Evolutionary conservation across 2,329 filamentous ascomycete species (phyloP).

Genomic region (Paecilomyces sp.): DNA sequence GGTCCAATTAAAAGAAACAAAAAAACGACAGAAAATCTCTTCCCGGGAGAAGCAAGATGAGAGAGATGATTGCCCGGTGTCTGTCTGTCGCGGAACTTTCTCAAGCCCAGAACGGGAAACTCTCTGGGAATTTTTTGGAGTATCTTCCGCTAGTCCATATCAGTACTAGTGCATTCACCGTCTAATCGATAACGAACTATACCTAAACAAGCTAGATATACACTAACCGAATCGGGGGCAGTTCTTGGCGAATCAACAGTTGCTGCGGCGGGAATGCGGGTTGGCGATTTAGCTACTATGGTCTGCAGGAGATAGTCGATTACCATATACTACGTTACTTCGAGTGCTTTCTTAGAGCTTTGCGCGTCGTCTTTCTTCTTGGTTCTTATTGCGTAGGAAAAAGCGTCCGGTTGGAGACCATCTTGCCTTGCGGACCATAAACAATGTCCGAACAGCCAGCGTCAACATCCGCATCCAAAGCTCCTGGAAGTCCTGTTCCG

Average conservation of each 20-base stretch:
- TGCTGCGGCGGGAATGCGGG: background rate
- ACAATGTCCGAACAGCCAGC: background rate
- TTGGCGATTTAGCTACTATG: background rate
- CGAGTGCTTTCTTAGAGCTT: slow-evolving; percentile 6
- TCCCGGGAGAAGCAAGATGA: background rate
- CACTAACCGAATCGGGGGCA: too few relatives aligned
- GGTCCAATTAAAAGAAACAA: slow-evolving; percentile 2
- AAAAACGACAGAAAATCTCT: slow-evolving; percentile 3
- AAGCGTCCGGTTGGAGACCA: background rate
- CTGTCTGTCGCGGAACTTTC: slow-evolving; percentile 6
- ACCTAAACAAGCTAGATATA: background rate
- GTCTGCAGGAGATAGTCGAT: background rate
- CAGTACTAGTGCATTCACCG: background rate
- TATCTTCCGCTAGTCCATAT: slow-evolving; percentile 11
- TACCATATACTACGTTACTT: background rate
- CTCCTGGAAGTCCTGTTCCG: background rate
- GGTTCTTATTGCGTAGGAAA: background rate
- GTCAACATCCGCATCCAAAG: background rate
- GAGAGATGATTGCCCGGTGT: background rate
- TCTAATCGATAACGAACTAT: background rate
- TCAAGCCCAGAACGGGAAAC: slow-evolving; percentile 1
- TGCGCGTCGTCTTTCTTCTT: background rate
- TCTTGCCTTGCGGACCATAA: background rate
- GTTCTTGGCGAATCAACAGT: background rate
- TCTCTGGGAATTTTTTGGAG: slow-evolving; percentile 28